phyloP scores from a whole-genome alignment of 2,329 filamentous ascomycete genomes.

The Stachybotrys elegans region DNA sequence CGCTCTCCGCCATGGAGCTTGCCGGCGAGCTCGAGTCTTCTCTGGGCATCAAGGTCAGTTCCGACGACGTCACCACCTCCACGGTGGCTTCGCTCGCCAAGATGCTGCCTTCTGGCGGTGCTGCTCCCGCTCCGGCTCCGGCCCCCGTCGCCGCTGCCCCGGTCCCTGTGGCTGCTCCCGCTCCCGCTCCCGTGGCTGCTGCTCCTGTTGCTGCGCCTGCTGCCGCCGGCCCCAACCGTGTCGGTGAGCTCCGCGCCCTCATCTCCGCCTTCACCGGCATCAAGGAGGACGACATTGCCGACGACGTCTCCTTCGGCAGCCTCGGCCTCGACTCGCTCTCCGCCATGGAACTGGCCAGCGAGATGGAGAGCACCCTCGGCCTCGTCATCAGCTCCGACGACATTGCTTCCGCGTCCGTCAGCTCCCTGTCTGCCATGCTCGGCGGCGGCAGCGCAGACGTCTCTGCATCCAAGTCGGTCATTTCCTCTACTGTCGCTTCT shows the following conservation, averaged over 20 bases:
- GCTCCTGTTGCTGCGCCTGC: background rate
- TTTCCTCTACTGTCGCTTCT: background rate
- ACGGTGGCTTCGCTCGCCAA: background rate
- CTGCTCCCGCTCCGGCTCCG: background rate
- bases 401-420: background rate
- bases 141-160: background rate
- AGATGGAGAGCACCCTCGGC: constrained; percentile 5
- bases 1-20: constrained; percentile 13
- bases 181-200: background rate
- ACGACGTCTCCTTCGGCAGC: constrained; percentile 9
- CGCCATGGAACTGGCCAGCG: constrained; percentile 12
- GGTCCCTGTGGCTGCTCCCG: background rate
- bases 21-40: constrained; percentile 11
- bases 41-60: constrained; percentile 8
- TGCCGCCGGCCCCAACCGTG: background rate
- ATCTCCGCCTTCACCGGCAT: constrained; percentile 10
- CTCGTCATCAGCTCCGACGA: background rate
- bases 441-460: background rate
- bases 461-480: background rate
- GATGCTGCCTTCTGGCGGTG: background rate
- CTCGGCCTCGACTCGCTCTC: constrained; percentile 14
- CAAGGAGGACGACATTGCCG: constrained; percentile 9
- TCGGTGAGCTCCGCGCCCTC: background rate
- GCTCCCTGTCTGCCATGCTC: background rate
- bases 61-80: constrained; percentile 8